Base-by-base conservation (phyloP, 1,139 yeast genomes). In the Blastobotrys capitulatus region DNA sequence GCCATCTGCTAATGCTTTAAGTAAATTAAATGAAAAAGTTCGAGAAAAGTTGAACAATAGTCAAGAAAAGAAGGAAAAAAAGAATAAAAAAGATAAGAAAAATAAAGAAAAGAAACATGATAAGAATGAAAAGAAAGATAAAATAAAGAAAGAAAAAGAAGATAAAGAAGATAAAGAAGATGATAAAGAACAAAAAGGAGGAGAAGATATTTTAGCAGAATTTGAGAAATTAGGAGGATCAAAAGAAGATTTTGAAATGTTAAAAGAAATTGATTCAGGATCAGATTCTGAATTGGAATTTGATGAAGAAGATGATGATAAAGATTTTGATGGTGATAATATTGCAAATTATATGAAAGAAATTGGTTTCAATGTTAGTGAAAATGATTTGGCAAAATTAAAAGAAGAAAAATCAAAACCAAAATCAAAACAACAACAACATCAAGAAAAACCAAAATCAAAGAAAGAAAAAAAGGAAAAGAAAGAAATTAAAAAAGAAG, bases 271-370 rank as follows among this genome's bases (percentile, higher is more conserved):
- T 9, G 70, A 62, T 38, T 63, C 63, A 15, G 90, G 82, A 51
- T 66, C 70, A 38, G 70, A 67, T 1, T 75, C 86, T 29, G 73
- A 76, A 13, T 58, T 79, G 20, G 75, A 63, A 42, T 52, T 57
- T n/a, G 69, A 41, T 12, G 15, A 22, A 3, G 44, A 49, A 8
- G 51, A 47, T 9, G 51, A 50, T 6, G 63, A 58, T 22, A 36
- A 49, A 8, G 51, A 46, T 12, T 54, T 65, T 13, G 54, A 52
- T 6, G 65, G 70, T 35, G 96, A 87, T 52, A 13, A 13, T 10
- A 72, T 88, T 52, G 71, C 77, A 29, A 72, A 71, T 16, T 83
- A 86, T 62, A 82, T 89, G 82, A 76, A 78, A 54, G 78, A 76
- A 31, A 77, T 86, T 58, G 95, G 95, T 0, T 72, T 86, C 25